Base-by-base conservation (phyloP, 2,329 filamentous ascomycete species). In the Sarocladiaceae sp. region DNA sequence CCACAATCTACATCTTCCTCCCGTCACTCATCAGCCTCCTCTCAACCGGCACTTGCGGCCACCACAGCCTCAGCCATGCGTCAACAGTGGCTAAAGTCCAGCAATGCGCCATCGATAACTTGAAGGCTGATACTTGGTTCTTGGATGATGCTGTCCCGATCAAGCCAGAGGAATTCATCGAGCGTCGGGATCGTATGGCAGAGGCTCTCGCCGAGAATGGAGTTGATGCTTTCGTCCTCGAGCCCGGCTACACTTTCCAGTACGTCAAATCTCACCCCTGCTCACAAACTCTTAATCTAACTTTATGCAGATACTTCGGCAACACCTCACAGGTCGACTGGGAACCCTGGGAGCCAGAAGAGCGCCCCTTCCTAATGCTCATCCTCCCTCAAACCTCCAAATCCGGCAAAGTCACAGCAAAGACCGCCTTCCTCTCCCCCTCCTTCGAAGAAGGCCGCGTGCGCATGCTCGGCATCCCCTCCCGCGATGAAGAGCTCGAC, bases 311-410 rank as follows among this genome's bases (percentile, higher is more conserved):
- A 33, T 76, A 85, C 62, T 86, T 83, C 59, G 81, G 73, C 44
- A 85, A 86, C 58, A 71, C 81, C 37, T 82, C 78, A 1, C 82
- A 85, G 59, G 63, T 62, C 0, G 77, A 84, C 54, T 85, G 82
- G 82, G 81, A 86, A 56, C 75, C 77, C 1, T 85, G 80, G 80
- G 82, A 84, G 69, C 80, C 81, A 0, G 81, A 85, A 58, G 81
- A 85, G 59, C 73, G 80, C 1, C 82, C 82, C 0, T 84, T 86
- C 53, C 62, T 86, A 20, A 84, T 86, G 79, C 59, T 85, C 17
- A 71, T 86, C 11, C 66, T 77, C 31, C 82, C 82, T 0, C 56
- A 66, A 29, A 61, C 64, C n/a, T 56, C 61, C 1, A 50, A 59
- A 1, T 63, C 67, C 7, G 77, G 75, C 5, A 56, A 62, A 0